A percentile compares a stretch with the other conserved stretches of the same genome.
Evolutionary conservation across 148 eudicot genomes (phyloP).

Genomic region (Polygonum aviculare): DNA sequence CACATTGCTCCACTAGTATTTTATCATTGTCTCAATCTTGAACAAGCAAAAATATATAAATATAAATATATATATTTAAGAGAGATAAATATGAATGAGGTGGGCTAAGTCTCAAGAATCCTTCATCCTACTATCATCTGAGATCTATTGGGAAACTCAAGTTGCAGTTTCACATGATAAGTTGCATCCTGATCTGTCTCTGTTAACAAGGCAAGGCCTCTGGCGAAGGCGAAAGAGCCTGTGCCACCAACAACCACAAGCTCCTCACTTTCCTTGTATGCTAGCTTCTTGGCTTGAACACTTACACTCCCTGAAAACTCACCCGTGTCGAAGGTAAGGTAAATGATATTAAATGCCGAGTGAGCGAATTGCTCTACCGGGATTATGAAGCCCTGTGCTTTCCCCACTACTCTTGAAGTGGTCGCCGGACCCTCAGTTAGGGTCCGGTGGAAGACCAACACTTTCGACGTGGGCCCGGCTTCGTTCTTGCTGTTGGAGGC

Average conservation of each 20-base stretch:
- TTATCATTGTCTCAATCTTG: neutral
- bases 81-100: conserved; percentile 3
- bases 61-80: neutral
- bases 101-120: neutral
- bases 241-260: conserved; percentile 82
- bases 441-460: conserved; percentile 43
- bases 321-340: conserved; percentile 46
- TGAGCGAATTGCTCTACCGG: conserved; percentile 53
- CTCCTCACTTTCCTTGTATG: conserved; percentile 28
- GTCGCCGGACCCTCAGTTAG: conserved; percentile 61
- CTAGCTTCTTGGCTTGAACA: conserved; percentile 39
- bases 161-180: conserved; percentile 43
- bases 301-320: conserved; percentile 59
- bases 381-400: conserved; percentile 72
- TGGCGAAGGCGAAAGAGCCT: conserved; percentile 70
- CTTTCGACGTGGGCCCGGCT: conserved; percentile 20
- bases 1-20: too few species aligned
- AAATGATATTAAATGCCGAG: conserved; percentile 62
- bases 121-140: conserved; percentile 27
- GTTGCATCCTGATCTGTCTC: conserved; percentile 23
- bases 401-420: conserved; percentile 51
- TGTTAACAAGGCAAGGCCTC: conserved; percentile 55
- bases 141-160: conserved; percentile 38
- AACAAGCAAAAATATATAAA: conserved; percentile 3
- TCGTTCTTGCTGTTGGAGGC: conserved; percentile 6